These are phyloP conservation scores for Kalmusia sp. DNA, from an alignment of 2,329 filamentous ascomycete genomes.

Conservation along the genomic window DNA sequence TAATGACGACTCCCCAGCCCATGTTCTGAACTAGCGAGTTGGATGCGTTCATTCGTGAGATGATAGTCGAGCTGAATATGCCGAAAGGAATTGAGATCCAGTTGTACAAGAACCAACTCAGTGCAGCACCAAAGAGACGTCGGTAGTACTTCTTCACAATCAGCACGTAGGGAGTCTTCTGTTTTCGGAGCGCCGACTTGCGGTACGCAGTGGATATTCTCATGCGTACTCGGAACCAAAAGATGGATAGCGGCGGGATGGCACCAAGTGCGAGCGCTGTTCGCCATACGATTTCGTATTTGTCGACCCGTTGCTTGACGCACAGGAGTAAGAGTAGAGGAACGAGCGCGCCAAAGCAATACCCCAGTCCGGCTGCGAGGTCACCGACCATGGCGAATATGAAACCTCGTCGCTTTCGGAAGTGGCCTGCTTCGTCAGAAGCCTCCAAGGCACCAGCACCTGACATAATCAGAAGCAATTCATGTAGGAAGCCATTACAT, in stretches of 20 bases:
- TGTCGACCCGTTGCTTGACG: constrained; percentile 52
- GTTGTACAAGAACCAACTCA: constrained; percentile 63
- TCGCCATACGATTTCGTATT: constrained; percentile 57
- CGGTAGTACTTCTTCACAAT: constrained; percentile 58
- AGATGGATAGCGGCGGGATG: constrained; percentile 58
- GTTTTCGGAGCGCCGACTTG: constrained; percentile 51
- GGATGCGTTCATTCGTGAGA: constrained; percentile 24
- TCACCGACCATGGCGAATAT: constrained; percentile 64
- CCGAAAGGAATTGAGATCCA: constrained; percentile 64
- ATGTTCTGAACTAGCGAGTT: constrained; percentile 28
- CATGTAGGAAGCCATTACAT: neutral
- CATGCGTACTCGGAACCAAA: constrained; percentile 63
- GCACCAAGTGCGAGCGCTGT: constrained; percentile 59
- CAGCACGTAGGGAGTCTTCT: constrained; percentile 56
- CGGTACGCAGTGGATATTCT: constrained; percentile 58
- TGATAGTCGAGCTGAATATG: constrained; percentile 62
- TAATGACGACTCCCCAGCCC: constrained; percentile 32
- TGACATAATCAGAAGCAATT: neutral
- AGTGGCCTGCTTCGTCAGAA: constrained; percentile 56
- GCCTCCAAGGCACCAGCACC: constrained; percentile 59
- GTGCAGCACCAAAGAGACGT: constrained; percentile 56
- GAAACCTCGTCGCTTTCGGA: constrained; percentile 59
- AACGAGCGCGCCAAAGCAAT: constrained; percentile 58
- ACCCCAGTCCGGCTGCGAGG: constrained; percentile 59
- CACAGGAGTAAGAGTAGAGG: constrained; percentile 60